phyloP scores from a whole-genome alignment of 148 eudicot species.

The Rhododendron ferrugineum region DNA sequence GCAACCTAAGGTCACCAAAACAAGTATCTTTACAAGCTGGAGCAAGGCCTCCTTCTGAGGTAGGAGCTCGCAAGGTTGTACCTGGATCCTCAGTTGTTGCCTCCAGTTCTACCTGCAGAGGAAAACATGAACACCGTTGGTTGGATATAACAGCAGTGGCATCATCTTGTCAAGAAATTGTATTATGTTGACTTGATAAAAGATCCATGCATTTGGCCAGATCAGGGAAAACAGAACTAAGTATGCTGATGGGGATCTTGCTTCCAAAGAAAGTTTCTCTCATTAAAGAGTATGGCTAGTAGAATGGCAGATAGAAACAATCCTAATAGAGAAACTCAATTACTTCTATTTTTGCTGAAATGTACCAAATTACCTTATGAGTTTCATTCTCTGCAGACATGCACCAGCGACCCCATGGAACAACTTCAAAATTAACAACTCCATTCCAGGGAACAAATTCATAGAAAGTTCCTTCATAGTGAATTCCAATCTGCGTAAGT shows the following conservation, averaged over 20 bases:
- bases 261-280: background rate
- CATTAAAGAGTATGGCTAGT: background rate
- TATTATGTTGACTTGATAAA: background rate
- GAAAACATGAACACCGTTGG: background rate
- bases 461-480: conserved; percentile 71
- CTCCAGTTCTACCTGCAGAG: conserved; percentile 65
- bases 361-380: conserved; percentile 39
- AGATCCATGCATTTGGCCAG: background rate
- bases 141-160: background rate
- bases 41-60: conserved; percentile 69
- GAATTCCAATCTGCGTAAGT: conserved; percentile 69
- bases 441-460: conserved; percentile 99
- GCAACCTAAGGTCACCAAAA: conserved; percentile 54
- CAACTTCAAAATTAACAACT: conserved; percentile 66
- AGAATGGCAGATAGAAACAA: background rate
- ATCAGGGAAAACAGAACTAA: background rate
- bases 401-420: conserved; percentile 77
- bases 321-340: background rate
- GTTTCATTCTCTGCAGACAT: conserved; percentile 67
- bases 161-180: background rate
- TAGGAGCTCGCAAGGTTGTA: conserved; percentile 84
- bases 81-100: conserved; percentile 73
- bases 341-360: background rate
- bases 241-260: background rate
- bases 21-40: conserved; percentile 91